Evolutionary conservation across 192 early-diverging fungal genomes (phyloP).

Genomic region (Coemansia sp.): DNA sequence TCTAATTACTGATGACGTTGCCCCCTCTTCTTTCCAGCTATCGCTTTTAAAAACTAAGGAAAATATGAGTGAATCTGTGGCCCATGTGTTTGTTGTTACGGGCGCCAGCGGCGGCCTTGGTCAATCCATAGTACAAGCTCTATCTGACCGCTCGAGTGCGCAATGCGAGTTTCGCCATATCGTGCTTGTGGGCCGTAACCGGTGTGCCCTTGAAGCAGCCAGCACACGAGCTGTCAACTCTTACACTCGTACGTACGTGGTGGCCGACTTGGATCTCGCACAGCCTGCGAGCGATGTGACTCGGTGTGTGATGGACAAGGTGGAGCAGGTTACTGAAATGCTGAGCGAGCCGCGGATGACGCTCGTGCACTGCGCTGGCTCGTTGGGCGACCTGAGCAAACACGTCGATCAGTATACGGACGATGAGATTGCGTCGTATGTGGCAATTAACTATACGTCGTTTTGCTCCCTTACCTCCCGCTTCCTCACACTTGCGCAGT

Average conservation of each 20-base stretch:
- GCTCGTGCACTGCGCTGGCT: constrained; percentile 79
- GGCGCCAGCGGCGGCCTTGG: constrained; percentile 72
- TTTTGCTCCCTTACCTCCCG: constrained; percentile 51
- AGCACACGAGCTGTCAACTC: constrained; percentile 13
- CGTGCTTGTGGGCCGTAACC: constrained; percentile 63
- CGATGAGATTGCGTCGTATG: constrained; percentile 54
- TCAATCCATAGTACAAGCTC: constrained; percentile 49
- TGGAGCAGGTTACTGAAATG: background rate
- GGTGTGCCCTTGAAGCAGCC: constrained; percentile 26
- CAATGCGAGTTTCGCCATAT: constrained; percentile 37
- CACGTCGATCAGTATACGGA: constrained; percentile 55
- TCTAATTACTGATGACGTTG: background rate
- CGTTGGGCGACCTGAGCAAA: constrained; percentile 66
- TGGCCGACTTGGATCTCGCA: constrained; percentile 18
- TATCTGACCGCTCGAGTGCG: constrained; percentile 30
- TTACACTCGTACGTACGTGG: constrained; percentile 15
- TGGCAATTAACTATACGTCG: constrained; percentile 61
- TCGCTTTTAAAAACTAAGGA: too few relatives aligned
- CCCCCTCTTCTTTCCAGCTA: constrained; percentile 3
- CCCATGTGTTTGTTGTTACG: constrained; percentile 53
- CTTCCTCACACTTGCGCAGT: constrained; percentile 28
- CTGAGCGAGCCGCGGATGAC: constrained; percentile 22
- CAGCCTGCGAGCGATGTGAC: constrained; percentile 5
- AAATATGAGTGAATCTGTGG: background rate
- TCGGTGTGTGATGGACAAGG: constrained; percentile 9